Evolutionary conservation across 148 eudicot species (phyloP).

Genomic region (Tetragonia tetragonoides): DNA sequence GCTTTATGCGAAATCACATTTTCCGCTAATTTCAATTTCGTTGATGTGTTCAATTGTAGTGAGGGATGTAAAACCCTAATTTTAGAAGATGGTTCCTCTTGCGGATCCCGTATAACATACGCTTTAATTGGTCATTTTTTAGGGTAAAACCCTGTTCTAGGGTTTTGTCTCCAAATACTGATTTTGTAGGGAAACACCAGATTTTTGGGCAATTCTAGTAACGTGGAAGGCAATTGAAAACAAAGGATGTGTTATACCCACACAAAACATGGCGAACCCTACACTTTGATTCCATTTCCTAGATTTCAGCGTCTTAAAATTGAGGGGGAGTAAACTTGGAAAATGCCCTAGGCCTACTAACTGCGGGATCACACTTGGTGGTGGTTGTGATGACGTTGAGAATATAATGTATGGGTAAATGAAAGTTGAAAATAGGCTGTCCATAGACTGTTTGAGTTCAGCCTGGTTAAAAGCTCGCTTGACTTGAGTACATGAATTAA

Average conservation of each 20-base stretch:
- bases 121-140: not conserved
- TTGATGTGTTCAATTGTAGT: not conserved
- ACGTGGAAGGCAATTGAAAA: not conserved
- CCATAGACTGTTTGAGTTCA: no score
- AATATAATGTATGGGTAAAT: not conserved
- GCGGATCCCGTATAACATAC: not conserved
- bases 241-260: not conserved
- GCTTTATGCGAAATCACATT: not conserved
- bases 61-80: not conserved
- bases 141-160: constrained; percentile 11
- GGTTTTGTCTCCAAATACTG: constrained; percentile 8
- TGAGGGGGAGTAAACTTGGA: not conserved
- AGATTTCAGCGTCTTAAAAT: not conserved
- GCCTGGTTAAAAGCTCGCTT: no score
- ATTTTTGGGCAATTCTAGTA: not conserved
- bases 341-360: not conserved
- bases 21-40: not conserved
- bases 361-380: not conserved
- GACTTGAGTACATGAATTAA: no score
- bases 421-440: no score
- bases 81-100: not conserved
- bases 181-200: not conserved
- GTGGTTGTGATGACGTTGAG: not conserved
- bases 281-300: not conserved
- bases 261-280: not conserved